Evolutionary conservation across 2,329 filamentous ascomycete genomes (phyloP), one percentile per base, ranked within the genome.

Genomic region (Karstenula rhodostoma): DNA sequence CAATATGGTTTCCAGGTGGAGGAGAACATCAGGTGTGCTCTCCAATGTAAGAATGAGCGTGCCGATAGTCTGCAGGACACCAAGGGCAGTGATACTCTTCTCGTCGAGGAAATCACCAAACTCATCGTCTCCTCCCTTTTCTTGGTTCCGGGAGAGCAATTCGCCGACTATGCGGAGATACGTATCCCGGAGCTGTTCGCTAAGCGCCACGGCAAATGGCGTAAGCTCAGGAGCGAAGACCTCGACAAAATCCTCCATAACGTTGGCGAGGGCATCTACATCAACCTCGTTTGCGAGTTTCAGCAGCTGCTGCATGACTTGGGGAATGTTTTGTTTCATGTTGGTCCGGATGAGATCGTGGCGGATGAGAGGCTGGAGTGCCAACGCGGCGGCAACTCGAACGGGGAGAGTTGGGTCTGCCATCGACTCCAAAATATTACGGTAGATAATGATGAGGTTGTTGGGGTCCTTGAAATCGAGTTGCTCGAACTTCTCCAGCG

Each of bases 211-310:
- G 12, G 95, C 95, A 72, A 99, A 99, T 3, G 95, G 95, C 6
- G 95, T 98, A 49, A 99, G 86, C 77, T 99, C 95, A 2, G 93
- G 87, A n/a, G 95, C 94, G 75, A 99, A 99, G 2, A 98, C 94
- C 78, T 99, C 95, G 48, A 99, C 95, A 75, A 99, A 99, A 75
- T 99, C 95, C 79, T 99, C 95, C 95, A 99, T 99, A 42, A 99
- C 95, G 73, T 98, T 98, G 23, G 95, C 94, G 43, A 99, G 84
- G 5, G 95, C 94, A 78, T 99, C 95, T 50, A 99, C 94, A 75
- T 99, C 95, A 60, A 96, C 95, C 80, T 99, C 95, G 74, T 99
- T 99, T 29, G 95, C 94, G 59, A 99, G 84, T 82, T 98, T 98
- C 57, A 99, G 85, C 15, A 99, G 86, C 79, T 99, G 94, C 80